A percentile compares a stretch with the other conserved stretches of the same genome.
Evolutionary conservation across 441 rosid genomes (phyloP).

Genomic region (Gossypium davidsonii): DNA sequence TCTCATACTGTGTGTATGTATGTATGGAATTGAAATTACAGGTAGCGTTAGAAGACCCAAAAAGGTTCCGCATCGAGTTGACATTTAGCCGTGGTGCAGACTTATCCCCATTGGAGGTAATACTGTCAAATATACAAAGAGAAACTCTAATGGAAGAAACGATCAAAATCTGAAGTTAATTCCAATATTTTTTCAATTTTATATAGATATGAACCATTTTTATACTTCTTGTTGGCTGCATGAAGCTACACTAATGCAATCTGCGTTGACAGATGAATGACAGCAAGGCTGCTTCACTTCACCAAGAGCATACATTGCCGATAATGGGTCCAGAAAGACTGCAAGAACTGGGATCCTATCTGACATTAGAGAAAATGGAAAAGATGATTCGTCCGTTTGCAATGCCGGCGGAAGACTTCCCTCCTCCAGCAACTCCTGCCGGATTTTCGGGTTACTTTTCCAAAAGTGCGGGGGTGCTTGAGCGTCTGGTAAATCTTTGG

Average conservation of each 20-base stretch:
- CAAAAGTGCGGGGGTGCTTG: conserved; percentile 91
- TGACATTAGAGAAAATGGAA: conserved; percentile 86
- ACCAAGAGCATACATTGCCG: conserved; percentile 94
- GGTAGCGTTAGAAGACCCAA: conserved; percentile 82
- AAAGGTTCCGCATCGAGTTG: conserved; percentile 86
- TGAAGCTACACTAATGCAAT: neutral
- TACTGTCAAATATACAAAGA: neutral
- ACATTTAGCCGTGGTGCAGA: conserved; percentile 99
- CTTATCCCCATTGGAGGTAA: conserved; percentile 91
- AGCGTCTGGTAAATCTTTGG: conserved; percentile 96
- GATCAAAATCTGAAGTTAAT: neutral
- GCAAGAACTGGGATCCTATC: conserved; percentile 88
- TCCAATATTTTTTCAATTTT: neutral
- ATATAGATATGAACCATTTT: neutral
- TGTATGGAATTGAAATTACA: conserved; percentile 30
- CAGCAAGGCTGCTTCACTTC: conserved; percentile 73
- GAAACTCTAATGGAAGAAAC: neutral
- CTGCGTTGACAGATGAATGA: conserved; percentile 51
- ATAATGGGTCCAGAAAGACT: conserved; percentile 99
- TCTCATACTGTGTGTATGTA: neutral
- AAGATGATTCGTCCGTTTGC: conserved; percentile 90
- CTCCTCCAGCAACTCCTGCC: conserved; percentile 83
- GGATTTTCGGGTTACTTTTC: conserved; percentile 98
- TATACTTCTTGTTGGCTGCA: neutral
- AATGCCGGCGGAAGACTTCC: conserved; percentile 99